A percentile compares a stretch with the other conserved stretches of the same genome.
Conservation (phyloP, 257 asterid species). For the Misopates orontium region DNA sequence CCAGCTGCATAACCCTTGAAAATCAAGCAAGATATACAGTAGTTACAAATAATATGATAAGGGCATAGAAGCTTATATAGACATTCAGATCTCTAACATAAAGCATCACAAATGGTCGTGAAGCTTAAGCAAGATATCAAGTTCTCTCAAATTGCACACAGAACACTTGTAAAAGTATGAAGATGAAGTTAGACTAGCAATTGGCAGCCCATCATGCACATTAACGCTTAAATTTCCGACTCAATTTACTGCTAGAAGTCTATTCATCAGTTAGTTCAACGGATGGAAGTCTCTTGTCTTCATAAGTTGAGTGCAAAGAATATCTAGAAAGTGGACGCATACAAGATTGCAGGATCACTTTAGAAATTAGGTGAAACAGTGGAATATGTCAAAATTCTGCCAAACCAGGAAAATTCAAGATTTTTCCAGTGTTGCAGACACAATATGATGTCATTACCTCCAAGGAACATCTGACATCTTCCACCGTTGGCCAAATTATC, state of each 20-base stretch:
- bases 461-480: constrained; percentile 83
- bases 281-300: too few relatives aligned
- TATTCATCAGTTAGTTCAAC: too few relatives aligned
- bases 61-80: neutral
- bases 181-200: too few relatives aligned
- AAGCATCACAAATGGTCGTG: neutral
- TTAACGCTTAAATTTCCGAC: too few relatives aligned
- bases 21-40: constrained; percentile 27
- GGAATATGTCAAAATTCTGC: too few relatives aligned
- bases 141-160: too few relatives aligned
- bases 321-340: neutral
- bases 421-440: constrained; percentile 11
- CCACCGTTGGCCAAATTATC: constrained; percentile 93
- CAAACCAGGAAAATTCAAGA: too few relatives aligned
- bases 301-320: too few relatives aligned
- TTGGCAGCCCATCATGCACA: too few relatives aligned
- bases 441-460: constrained; percentile 55
- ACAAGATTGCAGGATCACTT: neutral
- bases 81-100: neutral
- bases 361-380: neutral
- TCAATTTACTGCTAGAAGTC: too few relatives aligned
- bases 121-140: neutral
- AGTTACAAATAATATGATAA: constrained; percentile 20
- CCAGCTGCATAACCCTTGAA: constrained; percentile 97
- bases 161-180: too few relatives aligned